phyloP scores from a whole-genome alignment of 805 yeast genomes.

The Martiniozyma abietophila region DNA sequence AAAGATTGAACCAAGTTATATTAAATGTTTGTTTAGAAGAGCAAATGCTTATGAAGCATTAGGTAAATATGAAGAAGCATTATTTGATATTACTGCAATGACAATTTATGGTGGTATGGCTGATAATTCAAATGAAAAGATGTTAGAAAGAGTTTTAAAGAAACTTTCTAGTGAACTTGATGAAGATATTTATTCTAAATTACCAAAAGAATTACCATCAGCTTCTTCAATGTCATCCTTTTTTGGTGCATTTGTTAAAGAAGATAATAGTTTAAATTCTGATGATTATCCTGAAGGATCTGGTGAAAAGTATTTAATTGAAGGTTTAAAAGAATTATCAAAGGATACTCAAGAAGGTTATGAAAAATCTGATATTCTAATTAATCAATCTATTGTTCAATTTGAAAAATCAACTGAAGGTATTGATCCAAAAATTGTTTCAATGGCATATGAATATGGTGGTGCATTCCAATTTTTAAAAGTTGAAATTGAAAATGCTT shows the following conservation, averaged over 20 bases:
- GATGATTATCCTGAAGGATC: slow-evolving; percentile 42
- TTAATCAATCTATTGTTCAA: slow-evolving; percentile 49
- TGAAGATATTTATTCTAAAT: slow-evolving; percentile 44
- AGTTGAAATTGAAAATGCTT: slow-evolving; percentile 58
- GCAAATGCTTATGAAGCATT: slow-evolving; percentile 84
- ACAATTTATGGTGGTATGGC: slow-evolving; percentile 73
- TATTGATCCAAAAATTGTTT: slow-evolving; percentile 33
- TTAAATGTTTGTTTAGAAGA: slow-evolving; percentile 87
- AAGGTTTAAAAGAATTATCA: slow-evolving; percentile 47
- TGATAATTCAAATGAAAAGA: slow-evolving; percentile 65
- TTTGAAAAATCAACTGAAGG: slow-evolving; percentile 25
- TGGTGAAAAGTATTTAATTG: slow-evolving; percentile 55
- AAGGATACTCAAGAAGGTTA: slow-evolving; percentile 48
- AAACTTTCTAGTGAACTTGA: slow-evolving; percentile 70
- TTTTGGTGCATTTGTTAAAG: slow-evolving; percentile 72
- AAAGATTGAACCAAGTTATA: slow-evolving; percentile 77
- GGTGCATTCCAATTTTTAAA: slow-evolving; percentile 81
- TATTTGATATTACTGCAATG: slow-evolving; percentile 84
- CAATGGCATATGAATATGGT: slow-evolving; percentile 74
- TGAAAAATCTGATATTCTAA: slow-evolving; percentile 47
- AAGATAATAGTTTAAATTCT: slow-evolving; percentile 36
- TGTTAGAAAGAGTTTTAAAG: slow-evolving; percentile 80
- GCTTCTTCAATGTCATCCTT: slow-evolving; percentile 78
- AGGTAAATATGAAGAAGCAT: slow-evolving; percentile 72
- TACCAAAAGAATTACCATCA: slow-evolving; percentile 59